A percentile compares a stretch with the other conserved stretches of the same genome.
Conservation (phyloP, 2,329 filamentous ascomycete species). For the Dactylella cylindrospora region DNA sequence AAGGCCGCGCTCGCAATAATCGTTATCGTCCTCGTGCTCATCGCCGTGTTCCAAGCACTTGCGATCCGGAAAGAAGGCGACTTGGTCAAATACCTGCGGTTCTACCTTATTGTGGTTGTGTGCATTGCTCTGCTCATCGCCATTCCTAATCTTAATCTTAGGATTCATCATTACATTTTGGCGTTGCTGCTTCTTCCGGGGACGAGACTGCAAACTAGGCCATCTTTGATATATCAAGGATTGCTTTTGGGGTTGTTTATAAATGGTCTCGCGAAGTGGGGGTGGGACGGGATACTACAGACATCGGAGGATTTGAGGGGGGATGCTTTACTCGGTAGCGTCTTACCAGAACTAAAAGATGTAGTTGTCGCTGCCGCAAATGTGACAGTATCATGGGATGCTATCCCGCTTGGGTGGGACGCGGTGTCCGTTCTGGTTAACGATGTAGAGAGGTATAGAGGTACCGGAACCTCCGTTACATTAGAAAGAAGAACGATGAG, state of each 20-base stretch:
- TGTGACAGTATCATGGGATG: slow-evolving; percentile 65
- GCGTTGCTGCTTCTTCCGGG: slow-evolving; percentile 83
- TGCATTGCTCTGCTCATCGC: slow-evolving; percentile 89
- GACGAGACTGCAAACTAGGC: slow-evolving; percentile 83
- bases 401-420: slow-evolving; percentile 55
- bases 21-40: slow-evolving; percentile 66
- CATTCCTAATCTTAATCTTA: slow-evolving; percentile 77
- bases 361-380: slow-evolving; percentile 57
- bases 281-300: slow-evolving; percentile 84
- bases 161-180: slow-evolving; percentile 94
- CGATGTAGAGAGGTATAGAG: slow-evolving; percentile 78
- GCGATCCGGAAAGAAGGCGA: slow-evolving; percentile 82
- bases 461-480: slow-evolving; percentile 46
- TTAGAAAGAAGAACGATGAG: slow-evolving; percentile 19
- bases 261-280: slow-evolving; percentile 92
- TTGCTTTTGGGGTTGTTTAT: slow-evolving; percentile 87
- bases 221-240: slow-evolving; percentile 83
- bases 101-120: slow-evolving; percentile 89
- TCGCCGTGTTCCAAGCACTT: slow-evolving; percentile 76
- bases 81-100: slow-evolving; percentile 74
- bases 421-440: slow-evolving; percentile 75
- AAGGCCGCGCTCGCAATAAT: slow-evolving; percentile 78
- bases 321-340: slow-evolving; percentile 65
- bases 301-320: slow-evolving; percentile 72
- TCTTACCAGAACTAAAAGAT: slow-evolving; percentile 60